phyloP scores from a whole-genome alignment of 2,329 filamentous ascomycete species.

The Sclerotiophoma versabilis region DNA sequence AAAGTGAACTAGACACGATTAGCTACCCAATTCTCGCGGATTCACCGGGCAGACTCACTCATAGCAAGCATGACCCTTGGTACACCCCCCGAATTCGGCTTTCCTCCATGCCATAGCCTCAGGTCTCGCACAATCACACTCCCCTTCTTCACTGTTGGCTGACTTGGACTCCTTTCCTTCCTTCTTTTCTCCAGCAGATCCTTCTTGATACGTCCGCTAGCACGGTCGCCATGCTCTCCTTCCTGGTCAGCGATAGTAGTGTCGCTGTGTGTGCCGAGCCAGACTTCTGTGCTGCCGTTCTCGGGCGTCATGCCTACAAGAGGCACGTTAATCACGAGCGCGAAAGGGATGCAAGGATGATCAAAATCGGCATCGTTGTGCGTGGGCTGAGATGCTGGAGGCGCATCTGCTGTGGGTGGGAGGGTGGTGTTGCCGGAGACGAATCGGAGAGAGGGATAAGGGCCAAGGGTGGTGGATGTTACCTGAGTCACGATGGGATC shows the following conservation, averaged over 20 bases:
- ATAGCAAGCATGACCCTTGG: slow-evolving; percentile 57
- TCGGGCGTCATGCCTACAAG: slow-evolving; percentile 54
- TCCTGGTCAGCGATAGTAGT: slow-evolving; percentile 46
- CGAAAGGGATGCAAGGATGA: slow-evolving; percentile 51
- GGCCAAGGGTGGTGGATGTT: slow-evolving; percentile 55
- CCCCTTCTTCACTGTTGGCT: slow-evolving; percentile 51
- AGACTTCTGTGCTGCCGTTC: slow-evolving; percentile 61
- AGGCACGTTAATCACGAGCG: slow-evolving; percentile 57
- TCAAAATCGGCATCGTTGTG: slow-evolving; percentile 47
- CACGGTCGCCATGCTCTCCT: slow-evolving; percentile 50
- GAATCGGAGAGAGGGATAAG: slow-evolving; percentile 40
- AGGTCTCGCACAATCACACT: slow-evolving; percentile 57
- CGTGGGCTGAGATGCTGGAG: slow-evolving; percentile 42
- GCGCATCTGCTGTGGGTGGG: slow-evolving; percentile 54
- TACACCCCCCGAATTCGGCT: slow-evolving; percentile 54
- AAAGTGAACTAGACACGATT: slow-evolving; percentile 53
- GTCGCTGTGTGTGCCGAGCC: slow-evolving; percentile 57
- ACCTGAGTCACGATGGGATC: slow-evolving; percentile 64
- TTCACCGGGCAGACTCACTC: slow-evolving; percentile 25
- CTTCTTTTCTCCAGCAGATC: slow-evolving; percentile 29
- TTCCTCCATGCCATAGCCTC: slow-evolving; percentile 59
- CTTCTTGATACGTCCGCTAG: slow-evolving; percentile 40
- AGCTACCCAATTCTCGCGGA: not conserved
- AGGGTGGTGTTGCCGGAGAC: slow-evolving; percentile 47
- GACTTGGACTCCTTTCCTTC: slow-evolving; percentile 27